phyloP scores from a whole-genome alignment of 306 rosid species.

The Inga oerstediana region DNA sequence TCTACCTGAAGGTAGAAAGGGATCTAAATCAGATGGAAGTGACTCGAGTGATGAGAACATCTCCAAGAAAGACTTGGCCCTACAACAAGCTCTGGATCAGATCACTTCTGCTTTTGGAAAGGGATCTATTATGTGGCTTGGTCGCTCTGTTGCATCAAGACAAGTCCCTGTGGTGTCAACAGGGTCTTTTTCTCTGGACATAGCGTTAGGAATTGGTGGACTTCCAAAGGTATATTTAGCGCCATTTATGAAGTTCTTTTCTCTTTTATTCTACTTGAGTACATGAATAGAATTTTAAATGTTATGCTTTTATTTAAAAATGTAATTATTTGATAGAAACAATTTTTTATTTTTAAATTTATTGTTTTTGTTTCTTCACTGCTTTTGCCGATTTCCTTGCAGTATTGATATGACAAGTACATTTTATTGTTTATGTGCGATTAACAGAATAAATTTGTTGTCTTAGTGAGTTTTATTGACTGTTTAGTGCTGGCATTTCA shows the following conservation, averaged over 20 bases:
- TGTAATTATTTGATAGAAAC: not conserved
- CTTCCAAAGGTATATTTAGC: constrained; percentile 75
- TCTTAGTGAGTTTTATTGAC: not conserved
- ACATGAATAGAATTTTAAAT: constrained; percentile 3
- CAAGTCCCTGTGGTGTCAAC: constrained; percentile 80
- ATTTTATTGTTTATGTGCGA: constrained; percentile 2
- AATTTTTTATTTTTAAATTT: not conserved
- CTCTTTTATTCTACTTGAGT: constrained; percentile 20
- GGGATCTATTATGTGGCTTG: constrained; percentile 99
- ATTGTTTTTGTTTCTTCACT: constrained; percentile 24
- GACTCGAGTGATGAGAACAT: constrained; percentile 69
- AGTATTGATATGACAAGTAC: not conserved
- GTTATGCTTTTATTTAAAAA: not conserved
- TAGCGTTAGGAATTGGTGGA: constrained; percentile 84
- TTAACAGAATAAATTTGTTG: not conserved
- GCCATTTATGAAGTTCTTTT: not conserved
- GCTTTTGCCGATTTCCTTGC: constrained; percentile 21
- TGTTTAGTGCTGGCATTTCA: constrained; percentile 14
- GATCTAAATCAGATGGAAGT: constrained; percentile 68
- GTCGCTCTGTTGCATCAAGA: constrained; percentile 56
- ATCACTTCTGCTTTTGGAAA: constrained; percentile 85
- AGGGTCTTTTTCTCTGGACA: constrained; percentile 86
- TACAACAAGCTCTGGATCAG: constrained; percentile 93
- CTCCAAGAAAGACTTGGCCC: constrained; percentile 85
- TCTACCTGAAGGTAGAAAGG: constrained; percentile 55